Conservation (phyloP, 371 early-diverging fungal species). For the Lichtheimia hyalospora region DNA sequence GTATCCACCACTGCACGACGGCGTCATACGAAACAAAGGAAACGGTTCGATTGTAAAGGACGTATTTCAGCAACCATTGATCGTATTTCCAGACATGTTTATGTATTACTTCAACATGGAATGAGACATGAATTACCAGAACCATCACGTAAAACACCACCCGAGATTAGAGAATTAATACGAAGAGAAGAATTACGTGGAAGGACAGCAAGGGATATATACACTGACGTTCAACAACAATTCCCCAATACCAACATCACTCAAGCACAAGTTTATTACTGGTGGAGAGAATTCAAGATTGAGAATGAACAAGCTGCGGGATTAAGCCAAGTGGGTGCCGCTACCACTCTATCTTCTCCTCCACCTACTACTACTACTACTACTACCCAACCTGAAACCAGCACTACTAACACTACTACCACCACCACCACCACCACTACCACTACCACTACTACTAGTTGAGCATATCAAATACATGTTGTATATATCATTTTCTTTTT, state of each 20-base stretch:
- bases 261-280: slow-evolving; percentile 13
- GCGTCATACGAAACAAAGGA: slow-evolving; percentile 1
- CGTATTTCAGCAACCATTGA: slow-evolving; percentile 8
- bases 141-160: slow-evolving; percentile 9
- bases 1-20: not conserved
- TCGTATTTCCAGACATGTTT: slow-evolving; percentile 3
- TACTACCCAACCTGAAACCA: too few relatives aligned
- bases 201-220: slow-evolving; percentile 3
- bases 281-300: slow-evolving; percentile 13
- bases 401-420: too few relatives aligned
- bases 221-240: slow-evolving; percentile 5
- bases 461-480: too few relatives aligned
- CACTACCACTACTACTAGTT: too few relatives aligned
- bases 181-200: not conserved
- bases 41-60: slow-evolving; percentile 10
- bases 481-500: slow-evolving; percentile 3
- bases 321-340: too few relatives aligned
- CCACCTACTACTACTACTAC: too few relatives aligned
- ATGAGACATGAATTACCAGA: slow-evolving; percentile 8
- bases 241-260: slow-evolving; percentile 7
- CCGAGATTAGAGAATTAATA: not conserved
- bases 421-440: too few relatives aligned
- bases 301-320: not conserved
- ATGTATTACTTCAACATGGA: slow-evolving; percentile 6
- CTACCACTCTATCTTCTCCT: too few relatives aligned